These are phyloP conservation scores for Salisapilia sapeloensis DNA, from an alignment of 352 stramenopile species.

Conservation along the genomic window DNA sequence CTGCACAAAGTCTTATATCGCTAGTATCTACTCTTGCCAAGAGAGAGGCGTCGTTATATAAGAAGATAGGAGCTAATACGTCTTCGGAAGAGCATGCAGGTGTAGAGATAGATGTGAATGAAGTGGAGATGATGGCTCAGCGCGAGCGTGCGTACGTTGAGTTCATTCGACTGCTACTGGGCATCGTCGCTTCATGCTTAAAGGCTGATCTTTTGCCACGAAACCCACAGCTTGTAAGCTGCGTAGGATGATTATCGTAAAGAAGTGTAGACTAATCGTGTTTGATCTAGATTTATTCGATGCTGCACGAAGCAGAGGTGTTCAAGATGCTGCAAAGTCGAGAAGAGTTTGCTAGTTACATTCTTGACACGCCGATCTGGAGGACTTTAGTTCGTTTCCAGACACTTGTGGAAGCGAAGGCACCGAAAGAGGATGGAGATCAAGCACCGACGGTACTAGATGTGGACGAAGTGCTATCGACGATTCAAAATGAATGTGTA, in stretches of 20 bases:
- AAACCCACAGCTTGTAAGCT: slow-evolving; percentile 57
- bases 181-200: slow-evolving; percentile 41
- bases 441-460: slow-evolving; percentile 45
- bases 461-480: no score
- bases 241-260: not conserved
- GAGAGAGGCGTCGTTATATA: slow-evolving; percentile 43
- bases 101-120: slow-evolving; percentile 8
- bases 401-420: slow-evolving; percentile 43
- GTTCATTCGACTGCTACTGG: slow-evolving; percentile 53
- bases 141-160: slow-evolving; percentile 54
- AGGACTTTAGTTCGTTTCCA: slow-evolving; percentile 44
- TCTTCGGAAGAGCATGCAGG: not conserved
- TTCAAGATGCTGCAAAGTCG: slow-evolving; percentile 35
- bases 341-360: slow-evolving; percentile 32
- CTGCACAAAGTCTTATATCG: slow-evolving; percentile 45
- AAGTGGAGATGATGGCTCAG: slow-evolving; percentile 27
- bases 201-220: slow-evolving; percentile 41
- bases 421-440: slow-evolving; percentile 24
- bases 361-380: slow-evolving; percentile 47
- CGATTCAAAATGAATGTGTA: slow-evolving; percentile 57
- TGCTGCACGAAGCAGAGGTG: slow-evolving; percentile 47
- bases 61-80: slow-evolving; percentile 14
- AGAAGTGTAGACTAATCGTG: not conserved
- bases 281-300: slow-evolving; percentile 50
- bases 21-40: slow-evolving; percentile 61